Base-by-base conservation (phyloP, 1,139 yeast species). In the Yamadazyma epiphylla region DNA sequence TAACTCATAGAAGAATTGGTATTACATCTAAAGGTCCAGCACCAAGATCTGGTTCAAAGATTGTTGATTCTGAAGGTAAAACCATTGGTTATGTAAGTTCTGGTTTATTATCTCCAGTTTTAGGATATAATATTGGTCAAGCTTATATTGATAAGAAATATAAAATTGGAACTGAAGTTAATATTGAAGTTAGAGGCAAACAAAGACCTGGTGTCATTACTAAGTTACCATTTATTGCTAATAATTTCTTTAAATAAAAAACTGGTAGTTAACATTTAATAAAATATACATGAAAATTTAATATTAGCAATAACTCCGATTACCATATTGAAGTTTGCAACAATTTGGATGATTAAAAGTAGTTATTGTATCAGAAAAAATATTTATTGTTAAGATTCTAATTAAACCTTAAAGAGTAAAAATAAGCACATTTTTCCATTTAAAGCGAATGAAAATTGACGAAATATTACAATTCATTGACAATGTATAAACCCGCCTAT, bases 81-180 rank as follows among this genome's bases (percentile, higher is more conserved):
- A 68, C 64, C 29, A 74, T 89, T 27, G 97, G 98, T 14, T 60
- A 57, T 28, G 80, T 89, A 29, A 86, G 96, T 9, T 86, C 96
- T 0, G 98, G 98, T 4, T 80, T 91, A 36, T 81, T 91, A 36
- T 83, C 95, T 8, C 98, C 98, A 23, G 76, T 89, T 9, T 61
- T 82, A 35, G 82, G 80, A n/a, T 83, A 81, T 29, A 91, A 91
- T 52, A 82, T 91, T 37, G 96, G 95, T 15, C 96, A 89, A 73
- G 96, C 84, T 5, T 91, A 86, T 58, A 73, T 91, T 24, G 73
- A 83, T 39, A 80, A 86, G 48, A 77, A 76, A n/a, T 69, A 64
- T 48, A 91, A 89, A 62, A 68, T 76, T 26, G 96, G 95, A 2
- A 76, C 88, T n/a, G 67, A 73, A 30, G 67, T 89, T 25, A 60